A percentile compares a stretch with the other conserved stretches of the same genome.
Conservation (phyloP, 1,284 basidiomycete species). For the Cutaneotrichosporon cutaneum region DNA sequence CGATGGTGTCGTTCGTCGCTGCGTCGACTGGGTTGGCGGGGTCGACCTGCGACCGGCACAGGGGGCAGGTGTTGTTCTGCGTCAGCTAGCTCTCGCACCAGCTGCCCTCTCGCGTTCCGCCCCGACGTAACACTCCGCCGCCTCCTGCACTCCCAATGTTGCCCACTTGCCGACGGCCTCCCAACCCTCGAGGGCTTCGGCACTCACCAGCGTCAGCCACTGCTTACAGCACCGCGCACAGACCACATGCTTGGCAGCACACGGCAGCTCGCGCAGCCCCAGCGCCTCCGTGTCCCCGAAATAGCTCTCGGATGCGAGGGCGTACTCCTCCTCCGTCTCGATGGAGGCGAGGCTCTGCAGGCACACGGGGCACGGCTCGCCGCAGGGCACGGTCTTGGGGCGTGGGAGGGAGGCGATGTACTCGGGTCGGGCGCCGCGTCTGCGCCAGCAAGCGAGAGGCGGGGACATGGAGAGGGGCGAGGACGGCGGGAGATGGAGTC, state of each 20-base stretch:
- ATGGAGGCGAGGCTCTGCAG: slow-evolving; percentile 23
- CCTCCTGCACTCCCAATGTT: too few relatives aligned
- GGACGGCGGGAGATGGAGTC: too few relatives aligned
- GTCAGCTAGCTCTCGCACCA: too few relatives aligned
- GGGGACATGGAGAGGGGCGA: background rate
- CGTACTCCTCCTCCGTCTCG: slow-evolving; percentile 32
- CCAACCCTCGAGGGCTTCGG: background rate
- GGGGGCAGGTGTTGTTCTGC: slow-evolving; percentile 30
- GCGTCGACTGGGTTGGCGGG: slow-evolving; percentile 9
- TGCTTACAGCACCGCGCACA: slow-evolving; percentile 24
- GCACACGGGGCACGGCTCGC: slow-evolving; percentile 26
- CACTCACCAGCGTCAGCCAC: slow-evolving; percentile 25
- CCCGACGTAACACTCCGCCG: too few relatives aligned
- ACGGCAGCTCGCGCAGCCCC: slow-evolving; percentile 25
- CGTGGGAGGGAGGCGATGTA: slow-evolving; percentile 25
- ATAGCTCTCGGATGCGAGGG: slow-evolving; percentile 24
- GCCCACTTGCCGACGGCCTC: too few relatives aligned
- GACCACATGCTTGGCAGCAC: slow-evolving; percentile 21
- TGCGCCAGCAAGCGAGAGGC: background rate
- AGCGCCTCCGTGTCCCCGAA: slow-evolving; percentile 22
- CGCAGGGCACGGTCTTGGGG: slow-evolving; percentile 3
- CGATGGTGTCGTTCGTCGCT: slow-evolving; percentile 10
- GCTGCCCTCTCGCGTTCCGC: too few relatives aligned
- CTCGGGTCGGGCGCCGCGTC: slow-evolving; percentile 17
- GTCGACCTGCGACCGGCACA: slow-evolving; percentile 26